Evolutionary conservation across 495 filamentous ascomycete genomes (phyloP), one percentile per base, ranked within the genome.

Genomic region (Mycothermus thermophilus): DNA sequence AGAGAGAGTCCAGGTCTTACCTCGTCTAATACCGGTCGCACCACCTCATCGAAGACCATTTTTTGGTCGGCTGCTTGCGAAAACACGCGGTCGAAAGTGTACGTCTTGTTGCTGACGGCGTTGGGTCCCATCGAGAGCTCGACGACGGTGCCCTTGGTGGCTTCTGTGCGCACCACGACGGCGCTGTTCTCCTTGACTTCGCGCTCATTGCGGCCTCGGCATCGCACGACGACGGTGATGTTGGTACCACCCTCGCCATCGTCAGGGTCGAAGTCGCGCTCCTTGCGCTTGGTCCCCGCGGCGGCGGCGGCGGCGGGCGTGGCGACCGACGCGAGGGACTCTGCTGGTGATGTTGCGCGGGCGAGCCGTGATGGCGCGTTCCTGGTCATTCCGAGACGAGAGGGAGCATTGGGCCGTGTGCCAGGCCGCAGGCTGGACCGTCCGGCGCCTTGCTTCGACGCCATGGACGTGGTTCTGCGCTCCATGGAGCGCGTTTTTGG

Each of bases 21-120:
- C 72, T 97, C 87, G 42, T 93, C 84, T 31, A 97, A 43, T 27
- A 96, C 82, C 0, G 90, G 90, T 27, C 74, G 73, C 0, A 95
- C 92, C 12, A 93, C 85, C 58, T 94, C 88, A 40, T 96, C 88
- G 41, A 83, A 97, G 5, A 97, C 67, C 65, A 87, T 85, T 23
- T 63, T 66, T 55, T 97, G 90, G 49, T 96, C 92, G 5, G 92
- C 88, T 2, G 90, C 90, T 6, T 84, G 83, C 0, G 90, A 93
- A 52, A 96, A 97, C 30, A 95, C 92, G 42, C 84, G 87, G 56
- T 97, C 90, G 50, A 97, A 97, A 38, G 80, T 77, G 53, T 96
- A 97, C 1, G 83, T 80, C 60, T 97, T 97, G 54, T 96, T 94
- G 55, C 83, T 92, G 27, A 95, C 57, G 22, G 86, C 78, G 54